Percentiles rank a stretch among this genome's conserved stretches.
Evolutionary conservation across 306 rosid genomes (phyloP).

Genomic region (Mimosa pudica): DNA sequence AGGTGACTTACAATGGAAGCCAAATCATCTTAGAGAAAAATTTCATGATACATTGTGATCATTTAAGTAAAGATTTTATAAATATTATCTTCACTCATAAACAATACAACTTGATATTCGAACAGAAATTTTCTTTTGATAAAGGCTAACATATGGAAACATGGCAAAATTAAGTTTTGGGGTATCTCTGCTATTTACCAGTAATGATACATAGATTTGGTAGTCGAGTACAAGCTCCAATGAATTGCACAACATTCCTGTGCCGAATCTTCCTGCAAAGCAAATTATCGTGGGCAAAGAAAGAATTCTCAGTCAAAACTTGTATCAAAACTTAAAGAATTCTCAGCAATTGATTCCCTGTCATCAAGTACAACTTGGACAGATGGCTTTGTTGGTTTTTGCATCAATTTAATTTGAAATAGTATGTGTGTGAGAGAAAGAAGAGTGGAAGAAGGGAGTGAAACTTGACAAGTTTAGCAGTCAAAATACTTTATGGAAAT

Average conservation of each 20-base stretch:
- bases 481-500: slow-evolving; percentile 13
- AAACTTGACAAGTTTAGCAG: background rate
- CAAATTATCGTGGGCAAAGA: slow-evolving; percentile 27
- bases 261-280: slow-evolving; percentile 91
- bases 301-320: slow-evolving; percentile 25
- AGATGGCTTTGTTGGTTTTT: background rate
- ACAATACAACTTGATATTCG: background rate
- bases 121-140: background rate
- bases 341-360: background rate
- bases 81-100: slow-evolving; percentile 14
- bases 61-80: slow-evolving; percentile 23
- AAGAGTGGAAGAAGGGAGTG: no score
- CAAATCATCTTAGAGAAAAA: slow-evolving; percentile 42
- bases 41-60: slow-evolving; percentile 27
- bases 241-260: slow-evolving; percentile 98
- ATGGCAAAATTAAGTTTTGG: background rate
- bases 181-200: slow-evolving; percentile 53
- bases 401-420: background rate
- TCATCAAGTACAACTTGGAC: background rate
- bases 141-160: slow-evolving; percentile 17
- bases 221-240: slow-evolving; percentile 90
- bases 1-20: slow-evolving; percentile 26
- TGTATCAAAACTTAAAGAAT: slow-evolving; percentile 1
- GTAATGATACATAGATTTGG: slow-evolving; percentile 95
- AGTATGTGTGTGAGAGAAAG: no score